These are phyloP conservation scores for Ceratocystis ficicola DNA, from an alignment of 2,329 filamentous ascomycete species.

Conservation along the genomic window DNA sequence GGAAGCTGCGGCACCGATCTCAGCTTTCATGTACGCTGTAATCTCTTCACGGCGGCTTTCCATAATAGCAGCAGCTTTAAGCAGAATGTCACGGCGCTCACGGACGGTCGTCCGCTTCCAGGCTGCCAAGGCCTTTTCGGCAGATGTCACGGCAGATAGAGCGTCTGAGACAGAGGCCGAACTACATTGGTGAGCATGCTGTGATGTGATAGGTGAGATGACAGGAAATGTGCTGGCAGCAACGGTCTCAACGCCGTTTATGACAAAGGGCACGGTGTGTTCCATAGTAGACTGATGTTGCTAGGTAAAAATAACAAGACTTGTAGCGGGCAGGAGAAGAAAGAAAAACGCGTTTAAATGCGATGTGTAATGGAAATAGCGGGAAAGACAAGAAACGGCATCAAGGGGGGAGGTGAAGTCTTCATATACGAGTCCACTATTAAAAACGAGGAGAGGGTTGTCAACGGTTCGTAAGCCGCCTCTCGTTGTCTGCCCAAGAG, in stretches of 20 bases:
- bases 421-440: neutral
- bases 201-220: conserved; percentile 41
- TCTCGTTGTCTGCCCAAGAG: neutral
- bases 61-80: conserved; percentile 55
- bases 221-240: conserved; percentile 43
- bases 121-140: conserved; percentile 53
- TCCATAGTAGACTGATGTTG: neutral
- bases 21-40: conserved; percentile 42
- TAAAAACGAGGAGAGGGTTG: neutral
- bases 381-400: neutral
- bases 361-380: neutral
- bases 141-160: conserved; percentile 39
- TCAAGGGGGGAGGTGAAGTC: neutral
- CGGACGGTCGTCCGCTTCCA: conserved; percentile 55
- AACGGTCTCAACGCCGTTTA: conserved; percentile 35
- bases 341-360: no score
- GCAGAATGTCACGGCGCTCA: conserved; percentile 55
- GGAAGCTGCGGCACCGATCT: conserved; percentile 33
- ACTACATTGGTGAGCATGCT: conserved; percentile 43
- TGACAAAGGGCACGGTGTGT: conserved; percentile 32
- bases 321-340: neutral
- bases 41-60: conserved; percentile 49
- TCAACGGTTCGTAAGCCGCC: neutral
- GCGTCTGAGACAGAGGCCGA: conserved; percentile 47
- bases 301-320: neutral